Percentiles rank a stretch among this genome's conserved stretches.
Conservation (phyloP, 352 stramenopile species). For the Plasmopara halstedii region DNA sequence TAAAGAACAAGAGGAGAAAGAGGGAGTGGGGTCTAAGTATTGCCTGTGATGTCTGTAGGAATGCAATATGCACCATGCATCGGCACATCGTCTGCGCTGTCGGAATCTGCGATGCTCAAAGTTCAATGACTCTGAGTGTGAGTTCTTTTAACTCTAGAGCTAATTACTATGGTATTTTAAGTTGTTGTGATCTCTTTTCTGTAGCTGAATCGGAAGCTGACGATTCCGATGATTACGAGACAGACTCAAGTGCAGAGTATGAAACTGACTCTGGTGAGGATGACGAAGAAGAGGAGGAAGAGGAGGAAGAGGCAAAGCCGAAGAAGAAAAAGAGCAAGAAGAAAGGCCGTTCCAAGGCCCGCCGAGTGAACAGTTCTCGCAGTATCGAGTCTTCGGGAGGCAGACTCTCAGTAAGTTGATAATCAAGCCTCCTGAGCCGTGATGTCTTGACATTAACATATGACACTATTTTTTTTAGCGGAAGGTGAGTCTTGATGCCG, state of each 20-base stretch:
- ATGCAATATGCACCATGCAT: constrained; percentile 85
- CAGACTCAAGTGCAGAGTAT: constrained; percentile 43
- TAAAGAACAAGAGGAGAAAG: background rate
- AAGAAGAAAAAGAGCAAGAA: constrained; percentile 65
- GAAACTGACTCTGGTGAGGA: constrained; percentile 52
- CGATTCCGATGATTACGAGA: constrained; percentile 71
- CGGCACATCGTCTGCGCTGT: constrained; percentile 78
- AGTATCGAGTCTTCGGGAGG: constrained; percentile 31
- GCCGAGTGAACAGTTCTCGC: constrained; percentile 39
- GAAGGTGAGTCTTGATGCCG: constrained; percentile 65
- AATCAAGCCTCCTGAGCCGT: no score
- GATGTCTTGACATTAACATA: no score
- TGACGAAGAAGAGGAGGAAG: constrained; percentile 50
- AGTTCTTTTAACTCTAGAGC: constrained; percentile 3
- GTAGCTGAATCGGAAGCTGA: constrained; percentile 71
- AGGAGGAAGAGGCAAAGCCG: constrained; percentile 58
- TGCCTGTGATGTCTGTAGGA: constrained; percentile 26
- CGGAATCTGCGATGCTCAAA: constrained; percentile 83
- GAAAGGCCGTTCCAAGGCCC: constrained; percentile 30
- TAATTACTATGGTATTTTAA: background rate
- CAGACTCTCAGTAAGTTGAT: constrained; percentile 22
- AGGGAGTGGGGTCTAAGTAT: background rate
- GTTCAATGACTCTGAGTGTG: constrained; percentile 87
- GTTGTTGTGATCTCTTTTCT: background rate
- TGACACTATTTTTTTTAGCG: constrained; percentile 16